Evolutionary conservation across 208 protist species (phyloP), one percentile per base, ranked within the genome.

Genomic region (Sergeia podlipaevii): DNA sequence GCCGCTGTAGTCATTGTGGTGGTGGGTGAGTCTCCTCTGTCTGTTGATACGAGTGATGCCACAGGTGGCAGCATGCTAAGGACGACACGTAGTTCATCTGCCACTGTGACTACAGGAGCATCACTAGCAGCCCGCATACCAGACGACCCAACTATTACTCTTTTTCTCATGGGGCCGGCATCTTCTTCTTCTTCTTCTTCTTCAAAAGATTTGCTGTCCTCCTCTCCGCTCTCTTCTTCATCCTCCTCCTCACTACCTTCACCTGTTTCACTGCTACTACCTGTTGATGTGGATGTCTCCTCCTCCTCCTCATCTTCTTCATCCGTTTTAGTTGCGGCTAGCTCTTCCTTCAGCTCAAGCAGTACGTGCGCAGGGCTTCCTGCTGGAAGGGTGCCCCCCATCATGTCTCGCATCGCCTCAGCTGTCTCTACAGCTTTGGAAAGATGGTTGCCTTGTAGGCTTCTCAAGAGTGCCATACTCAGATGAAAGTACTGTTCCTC

Each of bases 191-290:
- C 39, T 6, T n/a, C 15, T 5, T 20, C 15, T n/a, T 45, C 39
- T 20, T 5, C 39, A 21, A 8, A 15, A 45, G 8, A 18, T 15
- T 6, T 5, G 39, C 39, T 45, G 39, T 6, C 39, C 8, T 20
- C 10, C 8, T 5, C 39, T 5, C 10, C 24, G 39, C 39, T 45
- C 18, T 6, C 10, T 5, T 45, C 15, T n/a, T 8, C n/a, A n/a
- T n/a, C 62, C n/a, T 49, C 64, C 0, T 65, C 54, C 28, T 51
- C 30, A 2, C 11, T 11, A 32, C 44, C 49, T 27, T 56, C 37
- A 43, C n/a, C n/a, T n/a, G 37, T 17, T 26, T 4, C 39, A 32
- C 7, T 52, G 24, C 41, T 45, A 27, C 43, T 37, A 11, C 21
- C 0, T n/a, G 17, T 33, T 20, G 1, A 23, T 15, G 29, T 21